Conservation (phyloP, 2,329 filamentous ascomycete species). For the Trichoderma brevicompactum region DNA sequence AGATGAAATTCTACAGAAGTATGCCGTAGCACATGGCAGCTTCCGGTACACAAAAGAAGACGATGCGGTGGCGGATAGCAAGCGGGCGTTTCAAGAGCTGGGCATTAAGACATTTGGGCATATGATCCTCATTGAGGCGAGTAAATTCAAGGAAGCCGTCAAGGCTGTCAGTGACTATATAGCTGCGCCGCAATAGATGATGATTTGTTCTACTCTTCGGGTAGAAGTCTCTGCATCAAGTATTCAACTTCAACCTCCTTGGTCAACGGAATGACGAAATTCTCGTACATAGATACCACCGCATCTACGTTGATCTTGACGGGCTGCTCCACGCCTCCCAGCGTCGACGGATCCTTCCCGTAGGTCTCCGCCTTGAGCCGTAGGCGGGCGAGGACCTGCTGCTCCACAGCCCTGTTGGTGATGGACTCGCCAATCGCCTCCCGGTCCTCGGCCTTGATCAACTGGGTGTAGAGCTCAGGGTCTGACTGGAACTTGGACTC, state of each 20-base stretch:
- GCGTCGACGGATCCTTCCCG: slow-evolving; percentile 80
- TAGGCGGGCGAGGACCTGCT: slow-evolving; percentile 86
- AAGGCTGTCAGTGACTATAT: slow-evolving; percentile 78
- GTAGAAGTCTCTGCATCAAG: slow-evolving; percentile 84
- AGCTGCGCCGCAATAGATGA: slow-evolving; percentile 52
- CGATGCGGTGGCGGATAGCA: slow-evolving; percentile 84
- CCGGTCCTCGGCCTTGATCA: slow-evolving; percentile 82
- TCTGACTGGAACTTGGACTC: slow-evolving; percentile 93
- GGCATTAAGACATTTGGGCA: slow-evolving; percentile 84
- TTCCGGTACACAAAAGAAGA: slow-evolving; percentile 82
- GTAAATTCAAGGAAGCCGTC: slow-evolving; percentile 75
- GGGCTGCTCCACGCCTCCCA: slow-evolving; percentile 56
- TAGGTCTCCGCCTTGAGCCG: slow-evolving; percentile 91
- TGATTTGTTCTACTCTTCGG: slow-evolving; percentile 24
- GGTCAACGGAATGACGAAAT: slow-evolving; percentile 95
- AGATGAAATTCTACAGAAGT: slow-evolving; percentile 83
- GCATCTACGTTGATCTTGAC: slow-evolving; percentile 91
- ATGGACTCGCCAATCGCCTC: slow-evolving; percentile 86
- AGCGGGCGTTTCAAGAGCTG: slow-evolving; percentile 91
- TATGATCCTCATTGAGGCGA: slow-evolving; percentile 83
- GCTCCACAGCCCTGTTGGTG: slow-evolving; percentile 85
- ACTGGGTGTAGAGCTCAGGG: slow-evolving; percentile 73
- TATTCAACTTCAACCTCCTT: slow-evolving; percentile 99
- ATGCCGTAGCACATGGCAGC: slow-evolving; percentile 70
- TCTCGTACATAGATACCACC: slow-evolving; percentile 85